Evolutionary conservation across 495 filamentous ascomycete genomes (phyloP).

Genomic region (Penicillium angulare): DNA sequence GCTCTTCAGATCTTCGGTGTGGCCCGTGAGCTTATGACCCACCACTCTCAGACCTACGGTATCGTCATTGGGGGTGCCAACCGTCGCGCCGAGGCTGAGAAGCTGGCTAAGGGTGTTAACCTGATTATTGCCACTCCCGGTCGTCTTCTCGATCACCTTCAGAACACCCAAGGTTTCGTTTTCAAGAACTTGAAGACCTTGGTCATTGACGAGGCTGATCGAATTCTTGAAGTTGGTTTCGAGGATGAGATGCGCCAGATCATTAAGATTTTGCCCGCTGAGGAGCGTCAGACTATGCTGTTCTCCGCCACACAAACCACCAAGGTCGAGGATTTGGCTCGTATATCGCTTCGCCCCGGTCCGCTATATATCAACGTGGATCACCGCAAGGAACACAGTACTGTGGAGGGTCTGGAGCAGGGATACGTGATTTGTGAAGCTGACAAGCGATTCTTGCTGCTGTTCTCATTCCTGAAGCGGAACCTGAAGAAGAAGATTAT

Average conservation of each 20-base stretch:
- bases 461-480: slow-evolving; percentile 94
- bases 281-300: slow-evolving; percentile 90
- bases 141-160: slow-evolving; percentile 87
- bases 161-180: slow-evolving; percentile 88
- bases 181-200: slow-evolving; percentile 90
- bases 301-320: slow-evolving; percentile 98
- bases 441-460: slow-evolving; percentile 87
- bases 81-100: slow-evolving; percentile 86
- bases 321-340: slow-evolving; percentile 93
- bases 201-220: slow-evolving; percentile 86
- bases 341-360: slow-evolving; percentile 87
- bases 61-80: slow-evolving; percentile 97
- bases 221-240: slow-evolving; percentile 95
- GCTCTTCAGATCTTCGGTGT: slow-evolving; percentile 97
- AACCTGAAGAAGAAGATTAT: slow-evolving; percentile 94
- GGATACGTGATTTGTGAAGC: slow-evolving; percentile 92
- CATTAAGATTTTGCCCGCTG: slow-evolving; percentile 87
- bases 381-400: slow-evolving; percentile 71
- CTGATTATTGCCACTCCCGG: slow-evolving; percentile 92
- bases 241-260: slow-evolving; percentile 98
- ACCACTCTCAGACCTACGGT: slow-evolving; percentile 89
- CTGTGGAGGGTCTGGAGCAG: slow-evolving; percentile 90
- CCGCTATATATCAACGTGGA: slow-evolving; percentile 97
- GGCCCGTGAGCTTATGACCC: slow-evolving; percentile 83
- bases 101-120: slow-evolving; percentile 91